Conservation (phyloP, 2,329 filamentous ascomycete species). For the Talaromyces sp. region DNA sequence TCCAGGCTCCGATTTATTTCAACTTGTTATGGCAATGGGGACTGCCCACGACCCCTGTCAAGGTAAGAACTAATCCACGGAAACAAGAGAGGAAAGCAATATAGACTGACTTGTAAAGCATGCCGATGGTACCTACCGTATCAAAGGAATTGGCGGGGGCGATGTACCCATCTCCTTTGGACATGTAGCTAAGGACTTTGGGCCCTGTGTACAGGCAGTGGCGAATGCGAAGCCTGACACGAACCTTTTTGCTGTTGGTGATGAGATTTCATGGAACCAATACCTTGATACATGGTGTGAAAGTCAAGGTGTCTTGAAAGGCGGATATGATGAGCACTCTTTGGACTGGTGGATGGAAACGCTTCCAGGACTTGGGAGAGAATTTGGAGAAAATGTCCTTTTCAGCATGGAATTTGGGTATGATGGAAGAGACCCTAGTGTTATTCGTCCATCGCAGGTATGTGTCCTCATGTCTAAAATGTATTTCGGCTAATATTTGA, state of each 20-base stretch:
- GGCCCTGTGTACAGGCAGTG: not conserved
- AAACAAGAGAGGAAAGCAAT: not conserved
- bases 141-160: not conserved
- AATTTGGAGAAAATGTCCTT: conserved; percentile 4
- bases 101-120: not conserved
- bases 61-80: not conserved
- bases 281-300: conserved; percentile 5
- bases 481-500: not conserved
- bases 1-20: conserved; percentile 6
- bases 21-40: conserved; percentile 6
- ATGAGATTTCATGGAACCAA: not conserved
- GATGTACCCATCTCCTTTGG: conserved; percentile 1
- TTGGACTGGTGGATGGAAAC: not conserved
- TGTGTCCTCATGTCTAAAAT: not conserved
- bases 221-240: not conserved
- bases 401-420: conserved; percentile 4
- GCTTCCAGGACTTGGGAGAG: not conserved
- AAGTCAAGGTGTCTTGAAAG: not conserved
- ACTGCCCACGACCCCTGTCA: not conserved
- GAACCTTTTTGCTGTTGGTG: conserved; percentile 3
- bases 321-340: not conserved
- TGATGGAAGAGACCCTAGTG: not conserved
- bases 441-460: not conserved
- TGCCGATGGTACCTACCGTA: conserved; percentile 1
- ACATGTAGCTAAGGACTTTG: conserved; percentile 1